These are phyloP conservation scores for Sclerotinia borealis DNA, from an alignment of 2,329 filamentous ascomycete genomes.

Conservation along the genomic window DNA sequence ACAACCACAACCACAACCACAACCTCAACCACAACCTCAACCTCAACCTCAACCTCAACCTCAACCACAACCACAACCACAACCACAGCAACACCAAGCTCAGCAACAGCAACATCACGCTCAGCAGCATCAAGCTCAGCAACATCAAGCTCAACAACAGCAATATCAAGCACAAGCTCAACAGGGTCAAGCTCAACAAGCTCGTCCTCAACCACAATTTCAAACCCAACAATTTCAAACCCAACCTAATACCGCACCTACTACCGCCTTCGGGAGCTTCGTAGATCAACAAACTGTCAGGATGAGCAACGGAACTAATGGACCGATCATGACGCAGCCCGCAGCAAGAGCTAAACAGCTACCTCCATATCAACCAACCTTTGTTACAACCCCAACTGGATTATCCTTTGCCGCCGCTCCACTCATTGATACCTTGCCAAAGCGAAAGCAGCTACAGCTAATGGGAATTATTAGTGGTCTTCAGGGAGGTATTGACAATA, in stretches of 20 bases:
- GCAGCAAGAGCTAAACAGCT: neutral
- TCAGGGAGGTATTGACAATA: slow-evolving; percentile 31
- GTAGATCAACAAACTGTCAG: slow-evolving; percentile 4
- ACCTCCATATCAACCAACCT: neutral
- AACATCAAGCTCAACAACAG: neutral
- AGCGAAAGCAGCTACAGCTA: slow-evolving; percentile 30
- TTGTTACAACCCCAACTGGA: neutral
- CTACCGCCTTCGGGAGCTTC: neutral
- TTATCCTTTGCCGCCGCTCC: slow-evolving; percentile 13
- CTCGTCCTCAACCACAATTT: neutral
- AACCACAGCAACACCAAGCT: neutral
- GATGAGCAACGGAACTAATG: neutral
- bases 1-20: no score
- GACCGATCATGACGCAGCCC: neutral
- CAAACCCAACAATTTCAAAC: slow-evolving; percentile 2
- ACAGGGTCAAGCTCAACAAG: neutral
- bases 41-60: neutral
- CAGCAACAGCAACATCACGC: neutral
- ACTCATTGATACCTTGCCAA: slow-evolving; percentile 30
- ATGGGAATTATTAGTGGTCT: slow-evolving; percentile 30
- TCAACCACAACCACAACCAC: neutral
- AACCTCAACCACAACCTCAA: neutral
- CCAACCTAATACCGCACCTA: neutral
- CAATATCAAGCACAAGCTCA: neutral
- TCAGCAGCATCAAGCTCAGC: neutral